These are phyloP conservation scores for Fraxinus angustifolia DNA, from an alignment of 305 asterid species.

Conservation along the genomic window DNA sequence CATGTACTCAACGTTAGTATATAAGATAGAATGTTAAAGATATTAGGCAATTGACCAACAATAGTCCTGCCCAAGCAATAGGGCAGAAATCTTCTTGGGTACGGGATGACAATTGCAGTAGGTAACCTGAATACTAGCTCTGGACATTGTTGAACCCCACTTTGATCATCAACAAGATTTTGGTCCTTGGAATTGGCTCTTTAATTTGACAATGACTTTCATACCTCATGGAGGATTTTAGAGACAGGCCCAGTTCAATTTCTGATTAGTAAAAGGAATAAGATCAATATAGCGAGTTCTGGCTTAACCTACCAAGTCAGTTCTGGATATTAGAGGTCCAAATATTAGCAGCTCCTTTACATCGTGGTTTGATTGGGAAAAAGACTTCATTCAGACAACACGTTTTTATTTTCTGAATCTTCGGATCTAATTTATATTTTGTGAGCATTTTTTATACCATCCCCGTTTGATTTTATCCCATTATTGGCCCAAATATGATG, in stretches of 20 bases:
- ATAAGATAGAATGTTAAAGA: neutral
- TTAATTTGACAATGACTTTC: neutral
- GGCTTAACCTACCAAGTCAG: neutral
- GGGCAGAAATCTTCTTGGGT: neutral
- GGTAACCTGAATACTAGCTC: neutral
- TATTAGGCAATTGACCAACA: neutral
- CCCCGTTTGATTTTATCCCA: neutral
- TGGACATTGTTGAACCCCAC: neutral
- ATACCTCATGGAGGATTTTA: neutral
- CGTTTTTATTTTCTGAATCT: neutral
- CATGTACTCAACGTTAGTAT: constrained; percentile 3
- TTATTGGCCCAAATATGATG: neutral
- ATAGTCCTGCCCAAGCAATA: neutral
- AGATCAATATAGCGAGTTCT: neutral
- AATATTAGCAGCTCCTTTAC: neutral
- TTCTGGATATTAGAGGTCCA: neutral
- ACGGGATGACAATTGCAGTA: neutral
- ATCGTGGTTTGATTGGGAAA: neutral
- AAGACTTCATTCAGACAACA: neutral
- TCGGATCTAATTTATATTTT: neutral
- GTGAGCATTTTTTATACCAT: neutral
- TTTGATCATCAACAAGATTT: neutral
- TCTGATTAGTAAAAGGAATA: neutral
- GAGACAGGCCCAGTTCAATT: neutral
- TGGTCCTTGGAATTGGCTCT: neutral